phyloP scores from a whole-genome alignment of 2,329 filamentous ascomycete genomes.

The Penicillium sp. region DNA sequence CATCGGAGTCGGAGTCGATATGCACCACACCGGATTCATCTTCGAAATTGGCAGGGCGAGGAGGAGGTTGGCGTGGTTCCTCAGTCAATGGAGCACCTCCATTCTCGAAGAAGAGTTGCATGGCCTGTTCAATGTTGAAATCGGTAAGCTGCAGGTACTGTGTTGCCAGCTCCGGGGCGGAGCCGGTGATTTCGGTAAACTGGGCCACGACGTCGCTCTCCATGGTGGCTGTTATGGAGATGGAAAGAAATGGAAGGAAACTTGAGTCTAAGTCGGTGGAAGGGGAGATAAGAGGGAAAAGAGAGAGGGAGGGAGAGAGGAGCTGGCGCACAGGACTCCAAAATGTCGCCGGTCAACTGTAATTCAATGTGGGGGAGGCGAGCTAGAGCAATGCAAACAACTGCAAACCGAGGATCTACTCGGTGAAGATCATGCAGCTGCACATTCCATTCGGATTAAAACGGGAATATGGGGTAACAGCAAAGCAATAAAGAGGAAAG shows the following conservation, averaged over 20 bases:
- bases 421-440: conserved; percentile 13
- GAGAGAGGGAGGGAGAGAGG: neutral
- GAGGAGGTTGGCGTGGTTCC: conserved; percentile 41
- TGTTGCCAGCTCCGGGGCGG: conserved; percentile 72
- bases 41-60: conserved; percentile 48
- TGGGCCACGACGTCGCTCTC: conserved; percentile 72
- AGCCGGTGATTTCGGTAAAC: conserved; percentile 82
- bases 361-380: conserved; percentile 18
- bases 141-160: conserved; percentile 86
- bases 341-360: neutral
- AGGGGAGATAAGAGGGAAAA: neutral
- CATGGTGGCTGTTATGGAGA: conserved; percentile 51
- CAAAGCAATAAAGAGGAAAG: neutral
- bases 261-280: neutral
- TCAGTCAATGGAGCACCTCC: conserved; percentile 66
- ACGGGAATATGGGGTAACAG: too few species aligned
- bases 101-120: conserved; percentile 88
- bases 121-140: conserved; percentile 80
- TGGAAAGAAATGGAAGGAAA: conserved; percentile 7
- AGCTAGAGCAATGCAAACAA: conserved; percentile 32
- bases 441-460: too few species aligned
- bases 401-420: conserved; percentile 31
- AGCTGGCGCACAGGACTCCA: neutral
- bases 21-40: conserved; percentile 68
- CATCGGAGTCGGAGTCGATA: conserved; percentile 79